A percentile compares a stretch with the other conserved stretches of the same genome.
Evolutionary conservation across 129 eudicot species (phyloP).

Genomic region (Solidago caesia): DNA sequence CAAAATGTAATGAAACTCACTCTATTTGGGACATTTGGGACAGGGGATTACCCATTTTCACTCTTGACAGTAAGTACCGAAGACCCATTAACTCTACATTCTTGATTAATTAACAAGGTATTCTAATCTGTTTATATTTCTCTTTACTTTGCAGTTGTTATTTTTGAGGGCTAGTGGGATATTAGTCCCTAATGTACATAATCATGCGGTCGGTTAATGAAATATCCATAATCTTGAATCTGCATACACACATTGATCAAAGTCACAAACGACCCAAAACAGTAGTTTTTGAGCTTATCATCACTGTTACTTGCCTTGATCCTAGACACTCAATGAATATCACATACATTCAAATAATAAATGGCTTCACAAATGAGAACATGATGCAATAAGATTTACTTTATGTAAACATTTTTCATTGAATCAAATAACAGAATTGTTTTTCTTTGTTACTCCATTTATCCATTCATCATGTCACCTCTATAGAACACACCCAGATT

Average conservation of each 20-base stretch:
- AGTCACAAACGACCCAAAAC: too few species aligned
- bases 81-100: background rate
- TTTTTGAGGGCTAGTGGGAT: conserved; percentile 50
- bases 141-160: conserved; percentile 40
- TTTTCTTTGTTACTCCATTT: background rate
- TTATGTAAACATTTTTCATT: too few species aligned
- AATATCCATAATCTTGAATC: too few species aligned
- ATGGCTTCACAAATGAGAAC: too few species aligned
- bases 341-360: too few species aligned
- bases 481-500: background rate
- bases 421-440: too few species aligned
- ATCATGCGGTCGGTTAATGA: conserved; percentile 39
- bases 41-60: conserved; percentile 50
- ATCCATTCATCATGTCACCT: background rate
- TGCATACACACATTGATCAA: too few species aligned
- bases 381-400: too few species aligned
- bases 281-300: too few species aligned
- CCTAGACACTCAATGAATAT: too few species aligned
- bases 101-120: background rate
- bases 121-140: background rate
- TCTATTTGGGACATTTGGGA: conserved; percentile 46
- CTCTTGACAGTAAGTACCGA: conserved; percentile 47
- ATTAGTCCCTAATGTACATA: conserved; percentile 61
- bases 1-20: too few species aligned
- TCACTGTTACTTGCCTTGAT: too few species aligned